Conservation (phyloP, 257 asterid genomes). For the Salvia hispanica region DNA sequence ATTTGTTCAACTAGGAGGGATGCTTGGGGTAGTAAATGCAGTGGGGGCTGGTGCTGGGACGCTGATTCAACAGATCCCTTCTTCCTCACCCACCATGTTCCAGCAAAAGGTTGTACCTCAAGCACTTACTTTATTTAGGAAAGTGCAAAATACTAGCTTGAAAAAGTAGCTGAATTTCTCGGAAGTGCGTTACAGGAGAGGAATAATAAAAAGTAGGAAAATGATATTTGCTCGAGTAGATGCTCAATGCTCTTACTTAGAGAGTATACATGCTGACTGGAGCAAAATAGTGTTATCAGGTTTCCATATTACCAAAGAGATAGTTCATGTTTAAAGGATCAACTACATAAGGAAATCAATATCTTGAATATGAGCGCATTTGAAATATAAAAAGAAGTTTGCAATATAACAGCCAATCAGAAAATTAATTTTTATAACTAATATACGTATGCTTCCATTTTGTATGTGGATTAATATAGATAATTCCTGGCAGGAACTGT, state of each 20-base stretch:
- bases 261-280: not conserved
- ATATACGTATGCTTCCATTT: slow-evolving; percentile 14
- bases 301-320: too few species aligned
- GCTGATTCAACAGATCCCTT: slow-evolving; percentile 38
- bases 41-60: slow-evolving; percentile 87
- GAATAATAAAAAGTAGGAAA: slow-evolving; percentile 10
- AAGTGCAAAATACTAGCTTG: slow-evolving; percentile 14
- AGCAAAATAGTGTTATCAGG: too few species aligned
- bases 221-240: not conserved
- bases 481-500: slow-evolving; percentile 52
- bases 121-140: not conserved
- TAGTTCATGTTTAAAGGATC: too few species aligned
- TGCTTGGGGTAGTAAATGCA: slow-evolving; percentile 83
- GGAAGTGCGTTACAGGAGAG: not conserved
- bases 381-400: not conserved
- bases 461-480: slow-evolving; percentile 25
- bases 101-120: slow-evolving; percentile 57
- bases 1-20: slow-evolving; percentile 75
- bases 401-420: slow-evolving; percentile 12
- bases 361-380: too few species aligned
- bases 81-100: slow-evolving; percentile 30
- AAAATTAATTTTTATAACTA: not conserved
- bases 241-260: not conserved
- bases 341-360: too few species aligned
- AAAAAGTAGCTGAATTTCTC: not conserved